These are phyloP conservation scores for Peziza echinospora DNA, from an alignment of 495 filamentous ascomycete species.

Conservation along the genomic window DNA sequence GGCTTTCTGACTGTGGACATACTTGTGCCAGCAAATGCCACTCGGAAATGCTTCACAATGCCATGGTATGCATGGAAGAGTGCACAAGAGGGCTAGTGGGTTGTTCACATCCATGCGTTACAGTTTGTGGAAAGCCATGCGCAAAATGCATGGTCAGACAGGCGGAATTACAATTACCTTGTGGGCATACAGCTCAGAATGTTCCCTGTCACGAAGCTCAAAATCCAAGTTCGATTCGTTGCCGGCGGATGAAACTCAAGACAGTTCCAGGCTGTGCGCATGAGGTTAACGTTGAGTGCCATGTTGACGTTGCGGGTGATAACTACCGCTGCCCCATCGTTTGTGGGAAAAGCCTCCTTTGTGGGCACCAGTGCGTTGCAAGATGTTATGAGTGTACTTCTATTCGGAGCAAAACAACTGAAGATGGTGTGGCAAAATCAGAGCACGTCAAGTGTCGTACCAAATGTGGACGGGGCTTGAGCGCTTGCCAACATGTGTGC, in stretches of 20 bases:
- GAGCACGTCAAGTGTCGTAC: conserved; percentile 23
- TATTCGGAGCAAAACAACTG: too few relatives aligned
- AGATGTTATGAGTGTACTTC: conserved; percentile 34
- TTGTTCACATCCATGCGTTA: conserved; percentile 42
- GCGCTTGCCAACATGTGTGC: conserved; percentile 39
- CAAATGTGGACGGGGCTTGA: conserved; percentile 31
- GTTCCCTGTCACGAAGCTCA: conserved; percentile 34
- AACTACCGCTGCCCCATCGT: conserved; percentile 23
- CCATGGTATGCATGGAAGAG: conserved; percentile 36
- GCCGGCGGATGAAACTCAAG: conserved; percentile 23
- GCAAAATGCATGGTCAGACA: conserved; percentile 26
- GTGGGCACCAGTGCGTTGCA: conserved; percentile 39
- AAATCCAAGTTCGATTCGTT: conserved; percentile 21
- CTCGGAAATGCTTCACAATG: conserved; percentile 39
- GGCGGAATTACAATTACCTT: conserved; percentile 29
- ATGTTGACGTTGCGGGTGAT: conserved; percentile 23
- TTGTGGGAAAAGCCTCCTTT: conserved; percentile 29
- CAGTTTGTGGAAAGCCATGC: conserved; percentile 34
- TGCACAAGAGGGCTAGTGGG: conserved; percentile 34
- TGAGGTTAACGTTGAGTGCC: conserved; percentile 28
- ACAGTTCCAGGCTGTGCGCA: conserved; percentile 35
- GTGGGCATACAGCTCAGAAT: conserved; percentile 31
- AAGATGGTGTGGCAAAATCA: conserved; percentile 14
- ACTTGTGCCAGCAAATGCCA: conserved; percentile 49
- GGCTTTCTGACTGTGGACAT: conserved; percentile 47